Evolutionary conservation across 208 protist genomes (phyloP).

Genomic region (Crithidia thermophila): DNA sequence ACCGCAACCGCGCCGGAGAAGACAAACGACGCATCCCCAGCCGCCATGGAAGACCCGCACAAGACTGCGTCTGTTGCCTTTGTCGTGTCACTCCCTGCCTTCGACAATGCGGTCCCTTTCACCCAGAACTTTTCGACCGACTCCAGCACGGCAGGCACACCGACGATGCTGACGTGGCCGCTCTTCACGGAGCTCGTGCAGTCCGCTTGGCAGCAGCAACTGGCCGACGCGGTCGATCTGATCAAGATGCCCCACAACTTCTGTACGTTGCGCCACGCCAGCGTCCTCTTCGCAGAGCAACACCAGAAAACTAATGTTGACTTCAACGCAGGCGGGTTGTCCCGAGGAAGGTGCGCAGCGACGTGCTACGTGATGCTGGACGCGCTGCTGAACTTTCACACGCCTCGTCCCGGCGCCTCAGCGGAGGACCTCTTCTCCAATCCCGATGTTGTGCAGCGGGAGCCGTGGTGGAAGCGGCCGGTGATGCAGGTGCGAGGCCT

Average conservation of each 20-base stretch:
- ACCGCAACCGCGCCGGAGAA: neutral
- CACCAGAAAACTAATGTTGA: neutral
- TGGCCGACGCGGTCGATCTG: neutral
- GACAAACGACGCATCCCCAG: too few relatives aligned
- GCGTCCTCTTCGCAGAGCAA: neutral
- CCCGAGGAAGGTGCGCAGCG: too few relatives aligned
- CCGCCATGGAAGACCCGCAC: too few relatives aligned
- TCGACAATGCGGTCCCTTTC: too few relatives aligned
- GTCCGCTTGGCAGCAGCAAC: neutral
- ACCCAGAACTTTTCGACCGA: too few relatives aligned
- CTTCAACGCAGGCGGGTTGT: too few relatives aligned
- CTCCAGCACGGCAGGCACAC: neutral
- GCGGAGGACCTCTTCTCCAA: neutral
- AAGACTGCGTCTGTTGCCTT: too few relatives aligned
- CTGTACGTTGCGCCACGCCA: conserved; percentile 1
- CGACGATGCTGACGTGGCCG: neutral
- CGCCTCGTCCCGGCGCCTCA: conserved; percentile 6
- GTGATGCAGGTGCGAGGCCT: neutral
- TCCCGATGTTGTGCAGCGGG: too few relatives aligned
- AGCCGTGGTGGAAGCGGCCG: conserved; percentile 10
- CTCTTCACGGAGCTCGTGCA: neutral
- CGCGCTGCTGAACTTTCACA: neutral
- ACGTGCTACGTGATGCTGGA: neutral
- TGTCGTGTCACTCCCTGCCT: conserved; percentile 3
- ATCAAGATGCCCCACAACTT: too few relatives aligned